phyloP scores from a whole-genome alignment of 495 filamentous ascomycete species.

The Schizothecium vesticola region DNA sequence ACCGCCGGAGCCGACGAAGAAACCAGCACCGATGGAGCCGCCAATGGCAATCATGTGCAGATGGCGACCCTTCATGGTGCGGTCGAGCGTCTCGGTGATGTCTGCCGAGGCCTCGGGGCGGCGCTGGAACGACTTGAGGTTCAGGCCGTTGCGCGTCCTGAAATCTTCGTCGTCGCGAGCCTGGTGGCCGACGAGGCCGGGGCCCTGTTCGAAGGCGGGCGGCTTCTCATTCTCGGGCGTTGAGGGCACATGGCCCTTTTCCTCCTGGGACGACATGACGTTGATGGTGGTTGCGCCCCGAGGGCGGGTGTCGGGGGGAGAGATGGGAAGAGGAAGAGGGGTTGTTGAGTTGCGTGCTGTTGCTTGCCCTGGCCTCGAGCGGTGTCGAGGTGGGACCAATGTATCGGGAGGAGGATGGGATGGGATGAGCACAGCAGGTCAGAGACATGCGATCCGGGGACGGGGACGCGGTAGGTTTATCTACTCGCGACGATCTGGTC shows the following conservation, averaged over 20 bases:
- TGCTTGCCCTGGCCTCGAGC: background rate
- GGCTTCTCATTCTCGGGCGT: slow-evolving; percentile 23
- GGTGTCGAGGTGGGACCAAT: background rate
- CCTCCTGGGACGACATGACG: slow-evolving; percentile 30
- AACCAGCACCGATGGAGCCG: slow-evolving; percentile 64
- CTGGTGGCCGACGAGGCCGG: background rate
- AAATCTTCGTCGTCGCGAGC: slow-evolving; percentile 32
- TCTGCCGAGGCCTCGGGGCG: slow-evolving; percentile 29
- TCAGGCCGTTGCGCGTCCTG: slow-evolving; percentile 48
- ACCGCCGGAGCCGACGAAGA: slow-evolving; percentile 50
- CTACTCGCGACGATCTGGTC: background rate
- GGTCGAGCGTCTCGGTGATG: slow-evolving; percentile 44
- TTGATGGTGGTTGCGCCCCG: background rate
- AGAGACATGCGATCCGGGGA: background rate
- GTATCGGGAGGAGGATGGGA: background rate
- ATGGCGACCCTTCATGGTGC: slow-evolving; percentile 59
- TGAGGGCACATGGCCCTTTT: slow-evolving; percentile 15
- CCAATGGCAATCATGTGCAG: slow-evolving; percentile 75
- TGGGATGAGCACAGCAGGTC: background rate
- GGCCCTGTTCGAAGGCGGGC: slow-evolving; percentile 19
- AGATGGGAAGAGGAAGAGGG: slow-evolving; percentile 4
- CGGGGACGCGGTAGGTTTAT: background rate
- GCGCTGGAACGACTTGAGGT: slow-evolving; percentile 45
- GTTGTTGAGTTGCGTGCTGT: background rate
- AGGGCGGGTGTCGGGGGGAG: slow-evolving; percentile 1